Evolutionary conservation across 148 eudicot species (phyloP), one percentile per base, ranked within the genome.

Genomic region (Fagopyrum tataricum): DNA sequence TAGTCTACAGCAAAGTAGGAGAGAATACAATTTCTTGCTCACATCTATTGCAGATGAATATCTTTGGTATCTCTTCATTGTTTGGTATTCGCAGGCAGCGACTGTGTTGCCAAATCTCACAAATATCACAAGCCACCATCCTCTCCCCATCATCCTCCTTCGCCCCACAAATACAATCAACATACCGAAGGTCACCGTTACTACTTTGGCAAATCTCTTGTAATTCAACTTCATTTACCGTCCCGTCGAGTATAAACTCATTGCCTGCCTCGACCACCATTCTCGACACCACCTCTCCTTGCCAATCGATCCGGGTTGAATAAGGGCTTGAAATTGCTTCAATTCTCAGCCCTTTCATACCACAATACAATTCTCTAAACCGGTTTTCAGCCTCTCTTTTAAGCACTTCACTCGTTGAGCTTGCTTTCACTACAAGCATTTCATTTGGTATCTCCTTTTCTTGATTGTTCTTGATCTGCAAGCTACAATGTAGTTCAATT

Each of bases 101-200:
- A 2, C 92, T 92, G 74, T 95, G 99, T 59, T 92, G 97, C 91
- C 90, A 86, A 73, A 88, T 89, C 75, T 92, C 97, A 74, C 99
- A 95, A 20, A 95, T 84, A 67, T 95, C 99, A 80, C 97, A 95
- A 18, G 82, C 85, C 6, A 95, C 92, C 97, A 92, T 88, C 62
- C 97, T 80, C 70, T 95, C 99, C 0, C 99, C 99, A 74, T 92
- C 97, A 37, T 92, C 89, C 39, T 84, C 84, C 74, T 90, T 86
- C 1, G 92, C 81, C 66, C 99, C 99, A 77, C 99, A 95, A 72
- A 77, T 62, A 72, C 99, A 95, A 67, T 95, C 94, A 52, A 95
- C 82, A 31, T 68, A 84, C 10, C 69, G 42, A 64, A 64, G 6
- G 5, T 37, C 69, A 2, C 43, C 69, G 37, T 64, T 37, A 20